Percentiles rank a stretch among this genome's conserved stretches.
Conservation (phyloP, 2,329 filamentous ascomycete species). For the Venturiaceae sp. region DNA sequence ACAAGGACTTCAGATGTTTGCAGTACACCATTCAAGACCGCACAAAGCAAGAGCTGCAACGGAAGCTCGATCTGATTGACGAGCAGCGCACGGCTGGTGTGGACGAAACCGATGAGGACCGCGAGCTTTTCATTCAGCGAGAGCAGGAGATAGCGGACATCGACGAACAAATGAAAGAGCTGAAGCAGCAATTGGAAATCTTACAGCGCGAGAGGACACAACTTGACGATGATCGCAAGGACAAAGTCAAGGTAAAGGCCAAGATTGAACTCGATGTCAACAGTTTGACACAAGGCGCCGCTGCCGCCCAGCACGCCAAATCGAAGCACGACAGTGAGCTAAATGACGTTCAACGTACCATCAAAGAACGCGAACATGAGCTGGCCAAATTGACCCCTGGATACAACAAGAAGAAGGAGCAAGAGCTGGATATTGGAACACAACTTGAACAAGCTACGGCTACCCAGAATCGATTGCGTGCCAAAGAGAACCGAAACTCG, state of each 20-base stretch:
- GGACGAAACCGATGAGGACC: slow-evolving; percentile 74
- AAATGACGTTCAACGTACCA: slow-evolving; percentile 61
- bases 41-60: slow-evolving; percentile 71
- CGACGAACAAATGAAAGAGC: slow-evolving; percentile 67
- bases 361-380: slow-evolving; percentile 66
- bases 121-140: slow-evolving; percentile 63
- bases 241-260: slow-evolving; percentile 68
- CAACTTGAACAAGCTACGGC: slow-evolving; percentile 70
- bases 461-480: slow-evolving; percentile 68
- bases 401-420: slow-evolving; percentile 61
- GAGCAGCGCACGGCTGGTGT: slow-evolving; percentile 71
- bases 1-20: slow-evolving; percentile 80
- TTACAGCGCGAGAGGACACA: slow-evolving; percentile 77
- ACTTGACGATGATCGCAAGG: slow-evolving; percentile 80
- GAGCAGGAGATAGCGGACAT: slow-evolving; percentile 71
- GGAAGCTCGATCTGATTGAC: slow-evolving; percentile 74
- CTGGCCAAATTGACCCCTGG: slow-evolving; percentile 66
- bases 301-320: slow-evolving; percentile 63
- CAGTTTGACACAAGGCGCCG: slow-evolving; percentile 72
- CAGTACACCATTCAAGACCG: slow-evolving; percentile 92
- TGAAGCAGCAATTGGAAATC: slow-evolving; percentile 76
- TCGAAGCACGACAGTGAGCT: slow-evolving; percentile 63
- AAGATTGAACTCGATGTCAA: slow-evolving; percentile 82
- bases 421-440: slow-evolving; percentile 61
- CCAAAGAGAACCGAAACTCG: slow-evolving; percentile 82